Conservation (phyloP, 1,284 basidiomycete species). For the Golubevia pallescens region DNA sequence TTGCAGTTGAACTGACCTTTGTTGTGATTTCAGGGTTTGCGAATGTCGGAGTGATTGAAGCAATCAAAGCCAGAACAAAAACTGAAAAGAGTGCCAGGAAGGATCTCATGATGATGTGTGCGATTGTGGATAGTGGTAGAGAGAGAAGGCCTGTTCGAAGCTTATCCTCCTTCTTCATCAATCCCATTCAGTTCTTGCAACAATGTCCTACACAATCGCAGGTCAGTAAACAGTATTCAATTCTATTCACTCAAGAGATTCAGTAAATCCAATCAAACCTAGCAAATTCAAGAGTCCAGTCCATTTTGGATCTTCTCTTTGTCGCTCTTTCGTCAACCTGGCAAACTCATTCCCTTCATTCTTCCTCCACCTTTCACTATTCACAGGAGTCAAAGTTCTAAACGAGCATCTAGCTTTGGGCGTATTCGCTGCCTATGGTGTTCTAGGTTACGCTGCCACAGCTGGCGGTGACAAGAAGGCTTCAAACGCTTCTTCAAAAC, state of each 20-base stretch:
- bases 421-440: slow-evolving; percentile 17
- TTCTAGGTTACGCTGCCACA: slow-evolving; percentile 5
- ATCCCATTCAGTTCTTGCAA: not conserved
- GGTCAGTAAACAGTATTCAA: slow-evolving; percentile 23
- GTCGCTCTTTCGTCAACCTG: not conserved
- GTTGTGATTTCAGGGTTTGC: too few relatives aligned
- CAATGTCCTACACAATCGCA: slow-evolving; percentile 57
- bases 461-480: slow-evolving; percentile 22
- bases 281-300: not conserved
- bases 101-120: too few relatives aligned
- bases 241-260: not conserved
- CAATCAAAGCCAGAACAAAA: too few relatives aligned
- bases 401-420: slow-evolving; percentile 58
- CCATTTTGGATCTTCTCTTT: not conserved
- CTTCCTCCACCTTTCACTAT: not conserved
- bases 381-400: slow-evolving; percentile 43
- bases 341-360: not conserved
- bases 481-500: slow-evolving; percentile 13
- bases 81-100: too few relatives aligned
- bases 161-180: too few relatives aligned
- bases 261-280: not conserved
- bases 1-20: too few relatives aligned
- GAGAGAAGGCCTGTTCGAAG: too few relatives aligned
- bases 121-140: too few relatives aligned
- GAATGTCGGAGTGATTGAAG: too few relatives aligned